Conservation (phyloP, 345 rosid genomes). For the Eucalyptus polyanthemos region DNA sequence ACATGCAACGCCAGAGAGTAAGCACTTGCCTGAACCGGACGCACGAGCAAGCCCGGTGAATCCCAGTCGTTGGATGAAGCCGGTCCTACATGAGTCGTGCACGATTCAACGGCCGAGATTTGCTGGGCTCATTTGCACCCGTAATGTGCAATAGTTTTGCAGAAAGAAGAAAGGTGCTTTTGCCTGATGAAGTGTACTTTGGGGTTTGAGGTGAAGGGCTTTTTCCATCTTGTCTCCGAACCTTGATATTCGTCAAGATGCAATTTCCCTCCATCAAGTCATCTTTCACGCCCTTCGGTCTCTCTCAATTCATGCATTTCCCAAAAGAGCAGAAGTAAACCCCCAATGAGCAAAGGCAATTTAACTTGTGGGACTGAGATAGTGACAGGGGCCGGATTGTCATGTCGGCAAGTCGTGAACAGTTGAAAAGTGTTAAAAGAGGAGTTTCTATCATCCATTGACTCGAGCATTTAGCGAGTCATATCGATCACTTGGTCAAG, state of each 20-base stretch:
- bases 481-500: not conserved
- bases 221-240: not conserved
- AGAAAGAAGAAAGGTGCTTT: not conserved
- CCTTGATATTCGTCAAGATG: not conserved
- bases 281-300: accelerated
- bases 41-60: not conserved
- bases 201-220: not conserved
- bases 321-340: not conserved
- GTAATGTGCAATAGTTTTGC: not conserved
- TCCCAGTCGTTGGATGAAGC: not conserved
- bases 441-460: not conserved
- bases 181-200: not conserved
- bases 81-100: not conserved
- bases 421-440: not conserved
- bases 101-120: not conserved
- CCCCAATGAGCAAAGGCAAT: not conserved
- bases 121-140: not conserved
- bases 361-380: not conserved
- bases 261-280: not conserved
- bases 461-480: not conserved
- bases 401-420: not conserved
- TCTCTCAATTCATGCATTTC: not conserved
- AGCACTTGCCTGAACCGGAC: not conserved
- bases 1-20: not conserved
- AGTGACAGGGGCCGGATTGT: not conserved